Evolutionary conservation across 2,329 filamentous ascomycete genomes (phyloP).

Genomic region (Aspergillus neotritici): DNA sequence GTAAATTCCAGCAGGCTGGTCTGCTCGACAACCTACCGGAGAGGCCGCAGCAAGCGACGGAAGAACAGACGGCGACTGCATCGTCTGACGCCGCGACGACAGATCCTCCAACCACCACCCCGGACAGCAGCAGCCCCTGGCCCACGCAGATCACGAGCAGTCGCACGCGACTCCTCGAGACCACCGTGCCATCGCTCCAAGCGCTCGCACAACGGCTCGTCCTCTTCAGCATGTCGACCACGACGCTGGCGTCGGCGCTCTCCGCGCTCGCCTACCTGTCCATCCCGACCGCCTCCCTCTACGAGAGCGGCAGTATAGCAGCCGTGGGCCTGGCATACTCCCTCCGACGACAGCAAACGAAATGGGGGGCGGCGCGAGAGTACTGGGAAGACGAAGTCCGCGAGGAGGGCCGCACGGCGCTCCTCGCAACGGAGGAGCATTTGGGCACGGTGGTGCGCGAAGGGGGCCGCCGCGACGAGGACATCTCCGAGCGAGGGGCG

Average conservation of each 20-base stretch:
- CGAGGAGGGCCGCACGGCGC: slow-evolving; percentile 53
- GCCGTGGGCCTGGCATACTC: slow-evolving; percentile 55
- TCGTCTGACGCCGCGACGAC: background rate
- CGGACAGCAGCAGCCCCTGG: slow-evolving; percentile 48
- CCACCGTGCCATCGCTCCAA: slow-evolving; percentile 65
- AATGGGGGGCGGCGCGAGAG: slow-evolving; percentile 52
- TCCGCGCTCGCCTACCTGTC: slow-evolving; percentile 53
- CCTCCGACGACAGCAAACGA: slow-evolving; percentile 52
- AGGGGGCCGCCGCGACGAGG: slow-evolving; percentile 35
- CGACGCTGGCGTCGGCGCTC: slow-evolving; percentile 56
- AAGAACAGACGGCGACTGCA: slow-evolving; percentile 3
- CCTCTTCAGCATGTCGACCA: slow-evolving; percentile 67
- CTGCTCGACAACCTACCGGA: slow-evolving; percentile 43
- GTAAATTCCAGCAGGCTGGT: slow-evolving; percentile 64
- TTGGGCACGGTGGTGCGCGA: slow-evolving; percentile 44
- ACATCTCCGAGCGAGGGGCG: slow-evolving; percentile 37
- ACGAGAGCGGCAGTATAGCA: slow-evolving; percentile 56
- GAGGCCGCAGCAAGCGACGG: slow-evolving; percentile 5
- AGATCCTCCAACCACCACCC: too few species aligned
- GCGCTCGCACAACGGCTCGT: slow-evolving; percentile 69
- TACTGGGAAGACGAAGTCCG: slow-evolving; percentile 50
- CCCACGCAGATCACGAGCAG: slow-evolving; percentile 67
- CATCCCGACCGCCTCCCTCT: slow-evolving; percentile 46
- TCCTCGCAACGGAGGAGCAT: slow-evolving; percentile 49
- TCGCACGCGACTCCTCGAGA: slow-evolving; percentile 60